These are phyloP conservation scores for Bryoglossum gracile DNA, from an alignment of 495 filamentous ascomycete species.

Conservation along the genomic window DNA sequence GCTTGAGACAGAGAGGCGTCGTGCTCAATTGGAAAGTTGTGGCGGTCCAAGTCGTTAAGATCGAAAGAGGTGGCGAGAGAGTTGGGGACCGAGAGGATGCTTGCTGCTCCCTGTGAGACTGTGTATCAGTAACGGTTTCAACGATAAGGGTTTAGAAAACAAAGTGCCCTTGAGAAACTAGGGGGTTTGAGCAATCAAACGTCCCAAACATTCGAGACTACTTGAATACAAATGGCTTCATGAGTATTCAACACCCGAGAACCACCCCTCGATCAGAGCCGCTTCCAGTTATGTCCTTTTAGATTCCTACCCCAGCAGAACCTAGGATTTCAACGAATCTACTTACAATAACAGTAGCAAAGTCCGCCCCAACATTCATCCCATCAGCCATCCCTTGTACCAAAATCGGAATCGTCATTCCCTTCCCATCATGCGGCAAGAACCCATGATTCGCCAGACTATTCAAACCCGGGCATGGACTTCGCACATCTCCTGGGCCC, in stretches of 20 bases:
- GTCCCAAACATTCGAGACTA: too few species aligned
- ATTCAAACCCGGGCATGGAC: slow-evolving; percentile 45
- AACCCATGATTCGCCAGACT: slow-evolving; percentile 47
- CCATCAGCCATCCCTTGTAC: slow-evolving; percentile 22
- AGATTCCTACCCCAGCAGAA: too few species aligned
- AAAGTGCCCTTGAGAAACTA: too few species aligned
- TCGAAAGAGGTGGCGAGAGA: slow-evolving; percentile 22
- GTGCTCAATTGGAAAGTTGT: slow-evolving; percentile 28
- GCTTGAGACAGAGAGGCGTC: slow-evolving; percentile 25
- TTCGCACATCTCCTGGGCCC: slow-evolving; percentile 17
- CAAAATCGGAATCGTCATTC: slow-evolving; percentile 24
- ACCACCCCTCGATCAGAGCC: too few species aligned
- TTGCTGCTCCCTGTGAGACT: slow-evolving; percentile 6
- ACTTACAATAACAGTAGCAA: slow-evolving; percentile 3
- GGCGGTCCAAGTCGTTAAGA: slow-evolving; percentile 21
- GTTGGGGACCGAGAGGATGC: slow-evolving; percentile 18
- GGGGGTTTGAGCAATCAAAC: too few species aligned
- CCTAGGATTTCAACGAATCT: too few species aligned
- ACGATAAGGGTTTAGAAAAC: too few species aligned
- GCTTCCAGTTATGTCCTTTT: too few species aligned
- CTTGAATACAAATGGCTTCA: too few species aligned
- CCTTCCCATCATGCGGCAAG: slow-evolving; percentile 43
- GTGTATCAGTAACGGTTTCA: too few species aligned
- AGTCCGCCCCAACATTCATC: slow-evolving; percentile 21
- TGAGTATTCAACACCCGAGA: too few species aligned